Conservation (phyloP, 352 stramenopile genomes). For the Phytophthora constricta region DNA sequence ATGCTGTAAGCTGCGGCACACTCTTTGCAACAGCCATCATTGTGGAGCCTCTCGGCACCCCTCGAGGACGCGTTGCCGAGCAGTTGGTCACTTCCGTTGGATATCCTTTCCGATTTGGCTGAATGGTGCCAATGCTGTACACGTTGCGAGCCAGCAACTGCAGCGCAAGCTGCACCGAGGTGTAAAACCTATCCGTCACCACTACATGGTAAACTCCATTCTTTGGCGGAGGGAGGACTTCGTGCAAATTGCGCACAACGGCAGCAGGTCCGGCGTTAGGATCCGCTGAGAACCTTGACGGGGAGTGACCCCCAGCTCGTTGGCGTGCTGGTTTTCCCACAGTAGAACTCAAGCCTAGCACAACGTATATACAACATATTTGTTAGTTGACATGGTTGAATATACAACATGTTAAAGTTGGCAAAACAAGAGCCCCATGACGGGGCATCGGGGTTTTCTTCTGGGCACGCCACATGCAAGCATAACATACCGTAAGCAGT, state of each 20-base stretch:
- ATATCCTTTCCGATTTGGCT: constrained; percentile 1
- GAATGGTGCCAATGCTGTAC: too few relatives aligned
- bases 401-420: constrained; percentile 16
- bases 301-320: neutral
- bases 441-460: neutral
- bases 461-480: neutral
- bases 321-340: constrained; percentile 3
- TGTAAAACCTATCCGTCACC: constrained; percentile 25
- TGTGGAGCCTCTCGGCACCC: neutral
- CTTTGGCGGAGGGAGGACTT: neutral
- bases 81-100: neutral
- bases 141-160: constrained; percentile 16
- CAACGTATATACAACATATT: constrained; percentile 24
- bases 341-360: constrained; percentile 21
- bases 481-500: constrained; percentile 13
- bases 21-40: constrained; percentile 2
- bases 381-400: neutral
- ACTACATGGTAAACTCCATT: constrained; percentile 9
- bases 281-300: constrained; percentile 2
- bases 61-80: neutral
- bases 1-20: neutral
- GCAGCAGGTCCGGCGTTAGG: constrained; percentile 9
- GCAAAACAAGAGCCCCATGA: constrained; percentile 5
- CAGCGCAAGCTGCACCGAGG: constrained; percentile 19
- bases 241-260: constrained; percentile 9